Conservation (phyloP, 208 protist genomes). For the Trypanosoma avium region DNA sequence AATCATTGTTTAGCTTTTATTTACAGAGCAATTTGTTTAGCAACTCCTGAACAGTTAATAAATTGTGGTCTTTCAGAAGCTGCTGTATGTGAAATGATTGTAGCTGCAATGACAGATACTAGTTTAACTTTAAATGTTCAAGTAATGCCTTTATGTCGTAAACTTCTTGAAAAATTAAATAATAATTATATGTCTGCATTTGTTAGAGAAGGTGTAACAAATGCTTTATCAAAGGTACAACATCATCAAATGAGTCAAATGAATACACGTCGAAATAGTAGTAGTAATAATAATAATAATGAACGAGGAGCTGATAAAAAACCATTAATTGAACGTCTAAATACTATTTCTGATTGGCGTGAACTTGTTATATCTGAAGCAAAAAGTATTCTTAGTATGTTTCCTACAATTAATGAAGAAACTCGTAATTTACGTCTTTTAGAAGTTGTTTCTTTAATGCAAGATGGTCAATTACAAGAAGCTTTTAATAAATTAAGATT, state of each 20-base stretch:
- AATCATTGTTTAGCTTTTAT: slow-evolving; percentile 55
- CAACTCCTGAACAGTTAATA: slow-evolving; percentile 44
- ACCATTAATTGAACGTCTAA: slow-evolving; percentile 11
- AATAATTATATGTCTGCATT: slow-evolving; percentile 65
- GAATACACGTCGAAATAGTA: too few relatives aligned
- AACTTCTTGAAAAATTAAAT: slow-evolving; percentile 70
- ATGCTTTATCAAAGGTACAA: slow-evolving; percentile 45
- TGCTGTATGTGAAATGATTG: slow-evolving; percentile 56
- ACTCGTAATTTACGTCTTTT: slow-evolving; percentile 35
- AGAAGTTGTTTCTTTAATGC: slow-evolving; percentile 41
- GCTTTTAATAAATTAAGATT: slow-evolving; percentile 41
- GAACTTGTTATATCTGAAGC: slow-evolving; percentile 46
- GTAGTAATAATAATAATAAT: neutral
- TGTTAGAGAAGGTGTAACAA: slow-evolving; percentile 80
- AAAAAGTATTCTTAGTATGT: slow-evolving; percentile 32
- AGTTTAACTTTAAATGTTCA: slow-evolving; percentile 49
- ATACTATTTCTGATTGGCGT: slow-evolving; percentile 38
- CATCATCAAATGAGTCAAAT: too few relatives aligned
- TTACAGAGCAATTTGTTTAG: slow-evolving; percentile 53
- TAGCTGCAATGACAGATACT: slow-evolving; percentile 47
- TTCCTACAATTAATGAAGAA: slow-evolving; percentile 38
- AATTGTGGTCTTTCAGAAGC: slow-evolving; percentile 29
- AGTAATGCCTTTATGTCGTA: slow-evolving; percentile 52
- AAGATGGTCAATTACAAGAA: slow-evolving; percentile 34
- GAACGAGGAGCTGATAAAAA: slow-evolving; percentile 3